A percentile compares a stretch with the other conserved stretches of the same genome.
These are phyloP conservation scores for Fusarium tricinctum DNA, from an alignment of 2,329 filamentous ascomycete species.

Conservation along the genomic window DNA sequence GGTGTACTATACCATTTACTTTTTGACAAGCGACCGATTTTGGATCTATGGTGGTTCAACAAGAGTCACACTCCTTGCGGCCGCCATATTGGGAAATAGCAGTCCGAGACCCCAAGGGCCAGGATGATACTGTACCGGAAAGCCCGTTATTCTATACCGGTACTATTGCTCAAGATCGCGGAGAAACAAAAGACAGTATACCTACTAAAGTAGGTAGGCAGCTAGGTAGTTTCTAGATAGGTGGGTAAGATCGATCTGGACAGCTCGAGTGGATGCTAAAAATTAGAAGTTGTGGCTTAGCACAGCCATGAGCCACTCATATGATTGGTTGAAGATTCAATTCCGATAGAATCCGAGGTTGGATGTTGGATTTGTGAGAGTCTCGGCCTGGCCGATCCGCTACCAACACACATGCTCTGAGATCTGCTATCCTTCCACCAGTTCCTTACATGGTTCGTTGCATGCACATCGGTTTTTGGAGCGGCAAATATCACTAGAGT, in stretches of 20 bases:
- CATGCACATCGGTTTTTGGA: slow-evolving; percentile 6
- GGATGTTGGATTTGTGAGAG: no score
- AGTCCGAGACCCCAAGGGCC: slow-evolving; percentile 4
- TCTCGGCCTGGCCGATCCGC: slow-evolving; percentile 43
- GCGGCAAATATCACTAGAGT: slow-evolving; percentile 25
- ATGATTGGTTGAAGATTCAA: slow-evolving; percentile 36
- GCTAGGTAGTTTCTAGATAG: slow-evolving; percentile 9
- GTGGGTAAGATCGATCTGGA: slow-evolving; percentile 42
- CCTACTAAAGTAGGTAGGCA: no score
- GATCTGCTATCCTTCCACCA: slow-evolving; percentile 29
- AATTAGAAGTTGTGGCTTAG: slow-evolving; percentile 39
- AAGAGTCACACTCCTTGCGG: slow-evolving; percentile 5
- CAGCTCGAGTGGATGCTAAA: slow-evolving; percentile 28
- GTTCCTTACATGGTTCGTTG: slow-evolving; percentile 17
- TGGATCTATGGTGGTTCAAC: background rate
- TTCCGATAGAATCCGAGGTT: slow-evolving; percentile 36
- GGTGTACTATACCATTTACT: slow-evolving; percentile 7
- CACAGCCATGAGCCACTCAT: slow-evolving; percentile 16
- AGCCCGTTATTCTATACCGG: slow-evolving; percentile 16
- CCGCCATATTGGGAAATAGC: slow-evolving; percentile 13
- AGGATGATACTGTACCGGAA: slow-evolving; percentile 16
- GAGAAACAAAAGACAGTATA: slow-evolving; percentile 25
- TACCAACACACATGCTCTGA: slow-evolving; percentile 10
- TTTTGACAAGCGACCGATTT: background rate
- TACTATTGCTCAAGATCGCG: slow-evolving; percentile 3